Base-by-base conservation (phyloP, 2,329 filamentous ascomycete species). In the Ascochyta clinopodiicola region DNA sequence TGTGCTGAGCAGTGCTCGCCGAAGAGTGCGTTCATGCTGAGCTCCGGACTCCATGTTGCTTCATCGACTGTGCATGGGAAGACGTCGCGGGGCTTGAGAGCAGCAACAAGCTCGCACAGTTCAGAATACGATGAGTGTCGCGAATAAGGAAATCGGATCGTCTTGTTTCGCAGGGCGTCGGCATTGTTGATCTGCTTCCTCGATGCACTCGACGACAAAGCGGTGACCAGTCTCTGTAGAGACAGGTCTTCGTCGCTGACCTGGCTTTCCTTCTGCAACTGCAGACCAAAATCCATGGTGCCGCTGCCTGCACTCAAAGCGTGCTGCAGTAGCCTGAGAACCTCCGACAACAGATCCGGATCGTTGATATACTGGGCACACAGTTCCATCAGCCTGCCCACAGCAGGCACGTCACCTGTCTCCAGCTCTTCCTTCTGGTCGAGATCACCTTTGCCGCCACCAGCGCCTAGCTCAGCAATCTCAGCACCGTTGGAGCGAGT, bases 81-180 rank as follows among this genome's bases (percentile, higher is more conserved):
- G 2, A 97, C 80, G 64, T 97, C 92, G 40, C 78, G 85, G 0
- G 92, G 92, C 25, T 78, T 83, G 64, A 97, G 90, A 0, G 81
- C 79, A 3, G 79, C 71, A 1, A 96, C 80, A 0, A 97, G 77
- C 48, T 86, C 77, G 60, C 91, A 89, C 2, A 96, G 82, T 71
- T 97, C 94, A 0, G 81, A 78, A 57, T 95, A 94, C 0, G 91
- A 96, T 0, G 94, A 96, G 73, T 98, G 94, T 1, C 94, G 85
- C 0, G 94, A 94, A 69, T 93, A 97, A 0, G 93, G 91, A 62
- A 96, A 97, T 19, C 78, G 81, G 22, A 77, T 76, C 0, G 67
- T 63, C 32, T 46, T 57, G 40, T 67, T 67, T 9, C 31, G 48
- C 29, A 45, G 55, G 17, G 45, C 13, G 2, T 29, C 36, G 7